Conservation (phyloP, 805 yeast species). For the Zygosaccharomyces gambellarensis region DNA sequence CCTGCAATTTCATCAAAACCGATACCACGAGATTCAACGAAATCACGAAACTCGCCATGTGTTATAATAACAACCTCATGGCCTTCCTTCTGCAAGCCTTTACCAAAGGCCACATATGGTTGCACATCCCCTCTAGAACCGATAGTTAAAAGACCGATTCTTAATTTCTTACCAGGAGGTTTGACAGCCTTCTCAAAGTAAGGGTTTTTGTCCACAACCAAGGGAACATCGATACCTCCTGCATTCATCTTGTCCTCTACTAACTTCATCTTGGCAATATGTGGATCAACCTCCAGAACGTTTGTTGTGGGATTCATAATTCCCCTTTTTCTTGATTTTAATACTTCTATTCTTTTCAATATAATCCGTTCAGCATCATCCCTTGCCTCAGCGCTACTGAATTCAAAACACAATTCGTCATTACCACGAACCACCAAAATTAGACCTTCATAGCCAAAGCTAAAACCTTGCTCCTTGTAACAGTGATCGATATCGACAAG, state of each 20-base stretch:
- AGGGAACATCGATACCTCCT: constrained; percentile 63
- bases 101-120: constrained; percentile 88
- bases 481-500: constrained; percentile 65
- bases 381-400: constrained; percentile 55
- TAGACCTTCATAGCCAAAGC: constrained; percentile 67
- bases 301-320: constrained; percentile 8
- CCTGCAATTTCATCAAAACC: constrained; percentile 79
- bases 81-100: constrained; percentile 73
- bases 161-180: constrained; percentile 49
- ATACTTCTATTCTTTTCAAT: constrained; percentile 46
- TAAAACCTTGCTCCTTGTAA: constrained; percentile 59
- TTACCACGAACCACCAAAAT: constrained; percentile 66
- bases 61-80: constrained; percentile 82
- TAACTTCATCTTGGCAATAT: constrained; percentile 57
- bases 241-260: constrained; percentile 62
- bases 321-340: constrained; percentile 21
- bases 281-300: constrained; percentile 26
- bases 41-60: constrained; percentile 71
- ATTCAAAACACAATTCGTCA: constrained; percentile 74
- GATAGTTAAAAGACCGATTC: constrained; percentile 72
- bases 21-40: constrained; percentile 66
- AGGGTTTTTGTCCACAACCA: constrained; percentile 64
- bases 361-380: constrained; percentile 66
- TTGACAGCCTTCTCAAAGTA: constrained; percentile 44
- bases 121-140: constrained; percentile 98